These are phyloP conservation scores for Lactarius quietus DNA, from an alignment of 768 basidiomycete genomes.

Conservation along the genomic window DNA sequence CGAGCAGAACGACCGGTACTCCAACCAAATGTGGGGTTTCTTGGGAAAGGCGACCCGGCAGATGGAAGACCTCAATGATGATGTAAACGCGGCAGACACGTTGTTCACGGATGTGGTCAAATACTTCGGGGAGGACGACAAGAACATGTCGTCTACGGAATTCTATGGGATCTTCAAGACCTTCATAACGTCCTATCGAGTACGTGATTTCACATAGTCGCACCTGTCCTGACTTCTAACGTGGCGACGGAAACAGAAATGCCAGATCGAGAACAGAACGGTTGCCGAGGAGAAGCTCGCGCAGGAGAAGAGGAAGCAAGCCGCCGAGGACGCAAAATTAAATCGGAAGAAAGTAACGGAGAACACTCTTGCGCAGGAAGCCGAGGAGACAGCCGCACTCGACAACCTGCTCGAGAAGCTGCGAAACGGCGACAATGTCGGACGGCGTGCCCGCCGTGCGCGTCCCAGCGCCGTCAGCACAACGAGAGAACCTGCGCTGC, in stretches of 20 bases:
- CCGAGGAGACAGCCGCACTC: slow-evolving; percentile 54
- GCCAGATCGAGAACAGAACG: slow-evolving; percentile 73
- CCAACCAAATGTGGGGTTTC: slow-evolving; percentile 91
- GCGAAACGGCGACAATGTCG: slow-evolving; percentile 62
- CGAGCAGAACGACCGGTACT: slow-evolving; percentile 71
- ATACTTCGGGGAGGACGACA: slow-evolving; percentile 93
- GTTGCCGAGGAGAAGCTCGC: slow-evolving; percentile 67
- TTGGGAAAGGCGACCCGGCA: slow-evolving; percentile 68
- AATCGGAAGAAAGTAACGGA: slow-evolving; percentile 50
- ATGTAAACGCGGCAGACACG: slow-evolving; percentile 80
- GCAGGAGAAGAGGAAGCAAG: slow-evolving; percentile 63
- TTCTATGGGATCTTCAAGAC: slow-evolving; percentile 98
- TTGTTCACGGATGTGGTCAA: slow-evolving; percentile 81
- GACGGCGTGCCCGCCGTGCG: slow-evolving; percentile 50
- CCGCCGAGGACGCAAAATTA: slow-evolving; percentile 58
- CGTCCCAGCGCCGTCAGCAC: slow-evolving; percentile 41
- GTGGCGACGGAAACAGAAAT: slow-evolving; percentile 58
- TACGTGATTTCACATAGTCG: slow-evolving; percentile 33
- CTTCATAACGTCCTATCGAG: slow-evolving; percentile 90
- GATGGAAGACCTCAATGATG: slow-evolving; percentile 81
- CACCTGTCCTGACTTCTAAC: slow-evolving; percentile 7
- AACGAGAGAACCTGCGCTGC: slow-evolving; percentile 34
- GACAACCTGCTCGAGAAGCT: slow-evolving; percentile 72
- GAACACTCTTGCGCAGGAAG: slow-evolving; percentile 39
- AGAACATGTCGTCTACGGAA: slow-evolving; percentile 79